phyloP scores from a whole-genome alignment of 1,284 basidiomycete species.

The Serendipita sp. region DNA sequence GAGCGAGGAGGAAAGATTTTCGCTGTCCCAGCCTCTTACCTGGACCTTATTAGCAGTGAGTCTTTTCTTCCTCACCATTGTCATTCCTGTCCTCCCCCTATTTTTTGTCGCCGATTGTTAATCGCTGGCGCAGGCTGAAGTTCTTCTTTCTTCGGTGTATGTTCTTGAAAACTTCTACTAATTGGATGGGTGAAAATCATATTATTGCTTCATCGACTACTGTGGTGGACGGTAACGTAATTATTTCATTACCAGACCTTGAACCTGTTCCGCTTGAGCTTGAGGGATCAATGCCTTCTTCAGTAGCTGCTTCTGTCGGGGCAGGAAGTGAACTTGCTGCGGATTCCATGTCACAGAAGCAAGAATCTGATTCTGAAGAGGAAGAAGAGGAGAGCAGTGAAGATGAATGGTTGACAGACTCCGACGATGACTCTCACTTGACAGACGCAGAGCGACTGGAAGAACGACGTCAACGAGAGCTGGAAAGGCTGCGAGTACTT shows the following conservation, averaged over 20 bases:
- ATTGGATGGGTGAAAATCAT: background rate
- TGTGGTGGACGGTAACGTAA: background rate
- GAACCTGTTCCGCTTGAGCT: background rate
- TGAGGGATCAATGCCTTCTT: constrained; percentile 1
- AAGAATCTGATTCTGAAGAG: background rate
- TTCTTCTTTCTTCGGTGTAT: constrained; percentile 28
- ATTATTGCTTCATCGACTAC: background rate
- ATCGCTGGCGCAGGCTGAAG: constrained; percentile 52
- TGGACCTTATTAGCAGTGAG: constrained; percentile 80
- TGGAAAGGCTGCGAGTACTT: constrained; percentile 67
- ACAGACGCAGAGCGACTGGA: constrained; percentile 33
- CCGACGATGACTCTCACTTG: constrained; percentile 26
- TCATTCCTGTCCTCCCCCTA: constrained; percentile 35
- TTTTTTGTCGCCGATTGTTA: constrained; percentile 26
- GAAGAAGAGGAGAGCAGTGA: constrained; percentile 19
- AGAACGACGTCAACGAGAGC: constrained; percentile 52
- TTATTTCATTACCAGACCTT: background rate
- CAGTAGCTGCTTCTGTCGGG: background rate
- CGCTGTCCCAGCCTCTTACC: constrained; percentile 78
- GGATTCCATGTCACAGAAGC: background rate
- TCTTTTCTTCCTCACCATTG: constrained; percentile 29
- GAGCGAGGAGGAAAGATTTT: constrained; percentile 71
- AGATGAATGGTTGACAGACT: constrained; percentile 24
- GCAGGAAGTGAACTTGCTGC: background rate
- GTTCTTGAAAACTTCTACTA: background rate